A percentile compares a stretch with the other conserved stretches of the same genome.
Conservation (phyloP, 495 filamentous ascomycete species). For the Penicillium verhagenii region DNA sequence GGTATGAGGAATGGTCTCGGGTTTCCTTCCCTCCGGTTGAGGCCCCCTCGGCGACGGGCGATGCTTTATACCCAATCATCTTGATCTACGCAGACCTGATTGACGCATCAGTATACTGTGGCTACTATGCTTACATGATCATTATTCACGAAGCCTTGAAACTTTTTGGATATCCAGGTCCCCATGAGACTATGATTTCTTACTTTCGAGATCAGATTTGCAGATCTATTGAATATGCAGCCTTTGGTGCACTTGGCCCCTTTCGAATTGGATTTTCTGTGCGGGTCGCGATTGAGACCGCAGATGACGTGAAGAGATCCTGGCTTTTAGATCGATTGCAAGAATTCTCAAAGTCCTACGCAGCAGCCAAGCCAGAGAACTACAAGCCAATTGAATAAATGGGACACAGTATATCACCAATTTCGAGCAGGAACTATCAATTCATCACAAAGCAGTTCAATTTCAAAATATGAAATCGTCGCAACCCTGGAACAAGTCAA, state of each 20-base stretch:
- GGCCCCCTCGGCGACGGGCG: conserved; percentile 16
- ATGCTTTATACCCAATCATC: conserved; percentile 25
- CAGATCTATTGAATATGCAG: conserved; percentile 33
- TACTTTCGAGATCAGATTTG: conserved; percentile 38
- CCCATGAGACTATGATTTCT: conserved; percentile 25
- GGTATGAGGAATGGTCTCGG: conserved; percentile 27
- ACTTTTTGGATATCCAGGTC: conserved; percentile 25
- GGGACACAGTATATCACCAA: neutral
- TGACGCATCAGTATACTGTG: conserved; percentile 26
- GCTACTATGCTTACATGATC: conserved; percentile 35
- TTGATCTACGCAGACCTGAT: conserved; percentile 27
- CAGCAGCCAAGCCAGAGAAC: conserved; percentile 24
- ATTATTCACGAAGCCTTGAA: conserved; percentile 32
- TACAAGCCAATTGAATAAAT: neutral
- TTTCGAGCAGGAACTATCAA: neutral
- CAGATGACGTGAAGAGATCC: conserved; percentile 23
- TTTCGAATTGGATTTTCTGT: conserved; percentile 34
- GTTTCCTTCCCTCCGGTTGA: conserved; percentile 24
- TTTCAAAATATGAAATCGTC: no score
- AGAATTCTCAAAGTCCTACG: conserved; percentile 30
- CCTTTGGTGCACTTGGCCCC: conserved; percentile 30
- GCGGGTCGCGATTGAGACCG: conserved; percentile 31
- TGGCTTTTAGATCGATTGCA: conserved; percentile 30
- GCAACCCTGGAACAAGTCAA: no score
- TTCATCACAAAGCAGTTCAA: neutral